Evolutionary conservation across 495 filamentous ascomycete genomes (phyloP), one percentile per base, ranked within the genome.

Genomic region (Lichina pygmaea): DNA sequence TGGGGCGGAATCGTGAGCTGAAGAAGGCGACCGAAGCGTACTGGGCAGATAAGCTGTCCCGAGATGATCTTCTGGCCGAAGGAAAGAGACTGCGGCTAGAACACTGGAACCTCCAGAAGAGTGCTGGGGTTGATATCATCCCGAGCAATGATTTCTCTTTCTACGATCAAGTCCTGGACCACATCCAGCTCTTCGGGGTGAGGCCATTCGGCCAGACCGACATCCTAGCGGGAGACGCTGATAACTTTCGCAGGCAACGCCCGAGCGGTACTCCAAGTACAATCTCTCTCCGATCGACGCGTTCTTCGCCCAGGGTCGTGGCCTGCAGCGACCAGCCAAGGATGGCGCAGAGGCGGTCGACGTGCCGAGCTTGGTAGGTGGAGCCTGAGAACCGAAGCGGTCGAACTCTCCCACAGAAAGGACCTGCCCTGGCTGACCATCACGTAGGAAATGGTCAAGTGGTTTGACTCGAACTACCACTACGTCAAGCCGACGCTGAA

Each of bases 401-500:
- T 17, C 15, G n/a, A 5, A 6, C 4, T 6, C 36, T 12, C 8
- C 5, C 38, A 0, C 30, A 8, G 32, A 34, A 24, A 39, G 13
- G 5, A 39, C 13, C 11, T 8, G 9, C 9, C 37, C 31, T 45
- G 41, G 39, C 50, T 51, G 51, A 52, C 12, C 44, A 36, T 10
- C 17, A 10, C 15, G 24, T 44, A 75, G 68, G 89, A 97, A 71
- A 97, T 97, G 89, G 89, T 97, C 46, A 97, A 97, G 68, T 97
- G 91, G 89, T 97, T 97, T 61, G 89, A 97, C 71, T 92, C 83
- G 52, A 97, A 97, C 77, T 97, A 97, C 75, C 89, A 97, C 72
- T 95, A 95, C 67, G 89, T 95, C 64, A 94, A 94, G 74, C 89
- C 89, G 48, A 93, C 89, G 48, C 72, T 97, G 47, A 80, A 92